These are phyloP conservation scores for Suillus subluteus DNA, from an alignment of 768 basidiomycete genomes.

Conservation along the genomic window DNA sequence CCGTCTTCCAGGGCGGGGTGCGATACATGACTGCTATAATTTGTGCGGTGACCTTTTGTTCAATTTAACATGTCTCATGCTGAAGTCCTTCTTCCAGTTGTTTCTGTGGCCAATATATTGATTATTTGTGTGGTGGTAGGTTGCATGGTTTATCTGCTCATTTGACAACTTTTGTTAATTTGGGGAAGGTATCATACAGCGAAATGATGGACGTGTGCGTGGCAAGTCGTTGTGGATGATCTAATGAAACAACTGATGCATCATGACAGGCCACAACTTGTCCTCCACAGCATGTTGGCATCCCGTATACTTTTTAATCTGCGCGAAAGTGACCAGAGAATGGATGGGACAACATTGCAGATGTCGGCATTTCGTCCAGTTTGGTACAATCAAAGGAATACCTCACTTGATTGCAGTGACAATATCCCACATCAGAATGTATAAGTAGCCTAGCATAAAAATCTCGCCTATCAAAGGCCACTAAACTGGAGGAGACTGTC, in stretches of 20 bases:
- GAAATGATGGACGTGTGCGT: slow-evolving; percentile 2
- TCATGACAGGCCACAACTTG: slow-evolving; percentile 1
- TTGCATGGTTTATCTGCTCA: neutral
- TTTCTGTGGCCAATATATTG: neutral
- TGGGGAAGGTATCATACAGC: neutral
- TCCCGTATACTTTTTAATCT: neutral
- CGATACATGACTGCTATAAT: neutral
- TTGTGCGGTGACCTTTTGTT: neutral
- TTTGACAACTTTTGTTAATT: neutral
- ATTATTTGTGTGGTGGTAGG: neutral
- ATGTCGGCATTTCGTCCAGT: neutral
- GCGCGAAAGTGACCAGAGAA: neutral
- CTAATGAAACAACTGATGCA: neutral
- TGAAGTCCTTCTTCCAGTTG: neutral
- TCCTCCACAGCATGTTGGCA: slow-evolving; percentile 1
- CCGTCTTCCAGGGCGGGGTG: neutral
- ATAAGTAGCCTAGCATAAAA: neutral
- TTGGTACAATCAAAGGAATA: neutral
- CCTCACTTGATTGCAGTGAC: neutral
- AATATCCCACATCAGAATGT: neutral
- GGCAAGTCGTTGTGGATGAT: neutral
- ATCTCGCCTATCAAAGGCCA: neutral
- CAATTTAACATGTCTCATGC: neutral
- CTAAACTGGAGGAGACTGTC: slow-evolving; percentile 3
- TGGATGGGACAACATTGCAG: neutral